Conservation (phyloP, 1,139 yeast species). For the Yamadazyma membranifaciens region DNA sequence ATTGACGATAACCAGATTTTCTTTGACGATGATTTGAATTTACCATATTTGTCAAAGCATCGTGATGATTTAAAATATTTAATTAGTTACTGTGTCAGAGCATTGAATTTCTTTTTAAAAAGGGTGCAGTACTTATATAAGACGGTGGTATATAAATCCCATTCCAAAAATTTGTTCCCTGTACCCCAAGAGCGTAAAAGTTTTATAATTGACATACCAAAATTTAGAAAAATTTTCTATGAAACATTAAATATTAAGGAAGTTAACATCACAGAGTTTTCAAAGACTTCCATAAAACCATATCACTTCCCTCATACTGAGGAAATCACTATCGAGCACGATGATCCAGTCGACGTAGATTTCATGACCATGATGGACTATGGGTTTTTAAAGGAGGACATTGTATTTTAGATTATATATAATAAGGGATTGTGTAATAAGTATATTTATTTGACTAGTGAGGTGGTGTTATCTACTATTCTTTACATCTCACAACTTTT, state of each 20-base stretch:
- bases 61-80: conserved; percentile 23
- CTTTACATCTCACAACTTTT: too few relatives aligned
- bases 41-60: conserved; percentile 7
- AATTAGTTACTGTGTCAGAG: conserved; percentile 33
- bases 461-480: too few relatives aligned
- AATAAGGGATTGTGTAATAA: too few relatives aligned
- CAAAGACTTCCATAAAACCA: conserved; percentile 23
- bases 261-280: conserved; percentile 26
- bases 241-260: conserved; percentile 27
- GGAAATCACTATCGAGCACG: conserved; percentile 5
- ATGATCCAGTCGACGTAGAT: conserved; percentile 14
- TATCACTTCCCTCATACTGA: conserved; percentile 29
- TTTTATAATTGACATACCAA: conserved; percentile 25
- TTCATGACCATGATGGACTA: conserved; percentile 15
- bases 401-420: too few relatives aligned
- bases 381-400: conserved; percentile 20
- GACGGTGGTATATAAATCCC: conserved; percentile 26
- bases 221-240: conserved; percentile 26
- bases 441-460: too few relatives aligned
- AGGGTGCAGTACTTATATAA: conserved; percentile 17
- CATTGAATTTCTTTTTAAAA: conserved; percentile 27
- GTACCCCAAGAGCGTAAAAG: conserved; percentile 27
- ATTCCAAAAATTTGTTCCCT: conserved; percentile 25
- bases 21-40: conserved; percentile 17
- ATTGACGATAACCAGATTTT: conserved; percentile 28